These are phyloP conservation scores for Coniochaeta prunicola DNA, from an alignment of 2,329 filamentous ascomycete genomes.

Conservation along the genomic window DNA sequence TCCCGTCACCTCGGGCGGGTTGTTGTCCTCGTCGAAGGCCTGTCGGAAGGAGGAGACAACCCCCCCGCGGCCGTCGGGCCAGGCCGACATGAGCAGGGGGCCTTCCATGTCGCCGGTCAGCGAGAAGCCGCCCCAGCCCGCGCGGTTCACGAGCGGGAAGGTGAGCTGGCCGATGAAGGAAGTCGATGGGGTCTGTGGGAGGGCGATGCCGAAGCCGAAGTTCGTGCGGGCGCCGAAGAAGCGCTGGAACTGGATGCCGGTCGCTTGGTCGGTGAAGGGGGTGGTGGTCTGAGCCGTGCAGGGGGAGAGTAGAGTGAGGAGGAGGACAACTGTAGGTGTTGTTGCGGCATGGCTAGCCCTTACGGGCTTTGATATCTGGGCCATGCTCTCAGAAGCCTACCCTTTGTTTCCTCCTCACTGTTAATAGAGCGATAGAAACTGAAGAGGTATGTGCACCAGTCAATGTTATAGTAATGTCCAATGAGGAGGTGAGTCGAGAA, in stretches of 20 bases:
- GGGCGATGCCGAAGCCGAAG: slow-evolving; percentile 34
- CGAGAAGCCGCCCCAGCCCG: slow-evolving; percentile 38
- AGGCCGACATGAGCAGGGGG: slow-evolving; percentile 35
- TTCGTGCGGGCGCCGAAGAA: slow-evolving; percentile 30
- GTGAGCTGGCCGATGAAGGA: slow-evolving; percentile 41
- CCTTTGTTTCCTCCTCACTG: not conserved
- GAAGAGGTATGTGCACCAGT: not conserved
- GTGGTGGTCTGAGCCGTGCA: slow-evolving; percentile 2
- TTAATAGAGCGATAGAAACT: not conserved
- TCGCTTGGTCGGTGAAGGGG: slow-evolving; percentile 23
- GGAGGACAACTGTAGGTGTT: not conserved
- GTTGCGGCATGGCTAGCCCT: not conserved
- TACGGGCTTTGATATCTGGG: not conserved
- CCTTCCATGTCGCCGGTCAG: slow-evolving; percentile 36
- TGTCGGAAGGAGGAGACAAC: slow-evolving; percentile 35
- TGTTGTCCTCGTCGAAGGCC: slow-evolving; percentile 31
- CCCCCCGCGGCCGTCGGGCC: slow-evolving; percentile 29
- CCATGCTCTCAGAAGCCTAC: not conserved
- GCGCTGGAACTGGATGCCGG: slow-evolving; percentile 26
- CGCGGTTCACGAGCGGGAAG: slow-evolving; percentile 28
- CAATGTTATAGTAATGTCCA: not conserved
- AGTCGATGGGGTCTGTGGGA: slow-evolving; percentile 28
- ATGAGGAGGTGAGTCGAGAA: not conserved
- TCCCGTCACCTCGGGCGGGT: slow-evolving; percentile 33
- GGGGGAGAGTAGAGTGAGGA: not conserved